A percentile compares a stretch with the other conserved stretches of the same genome.
Evolutionary conservation across 2,329 filamentous ascomycete species (phyloP).

Genomic region (Stagonosporopsis tanaceti): DNA sequence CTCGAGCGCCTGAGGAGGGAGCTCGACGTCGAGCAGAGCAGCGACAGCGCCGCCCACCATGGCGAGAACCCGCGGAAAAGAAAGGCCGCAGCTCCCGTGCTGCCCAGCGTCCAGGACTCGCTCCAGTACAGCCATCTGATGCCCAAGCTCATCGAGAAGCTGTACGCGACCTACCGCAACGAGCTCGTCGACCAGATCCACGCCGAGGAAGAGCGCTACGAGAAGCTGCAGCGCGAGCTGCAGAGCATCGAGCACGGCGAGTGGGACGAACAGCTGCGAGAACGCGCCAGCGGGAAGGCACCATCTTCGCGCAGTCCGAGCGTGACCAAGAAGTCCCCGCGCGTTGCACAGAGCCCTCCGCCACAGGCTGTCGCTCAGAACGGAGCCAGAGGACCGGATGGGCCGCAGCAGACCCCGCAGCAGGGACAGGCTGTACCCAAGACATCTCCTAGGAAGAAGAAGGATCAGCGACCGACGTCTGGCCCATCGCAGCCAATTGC

Average conservation of each 20-base stretch:
- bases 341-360: slow-evolving; percentile 21
- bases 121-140: slow-evolving; percentile 72
- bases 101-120: slow-evolving; percentile 72
- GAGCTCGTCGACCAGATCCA: slow-evolving; percentile 73
- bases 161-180: slow-evolving; percentile 79
- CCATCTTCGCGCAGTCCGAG: slow-evolving; percentile 36
- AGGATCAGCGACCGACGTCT: slow-evolving; percentile 27
- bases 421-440: slow-evolving; percentile 20
- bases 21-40: slow-evolving; percentile 47
- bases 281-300: slow-evolving; percentile 33
- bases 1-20: slow-evolving; percentile 79
- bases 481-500: slow-evolving; percentile 29
- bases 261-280: slow-evolving; percentile 56
- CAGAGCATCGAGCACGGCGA: slow-evolving; percentile 70
- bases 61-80: slow-evolving; percentile 70
- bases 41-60: slow-evolving; percentile 58
- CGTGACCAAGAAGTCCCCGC: slow-evolving; percentile 37
- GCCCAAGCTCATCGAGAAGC: slow-evolving; percentile 72
- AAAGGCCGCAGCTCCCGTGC: slow-evolving; percentile 66
- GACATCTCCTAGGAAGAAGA: slow-evolving; percentile 42
- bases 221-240: slow-evolving; percentile 72
- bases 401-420: slow-evolving; percentile 21
- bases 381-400: slow-evolving; percentile 14
- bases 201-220: slow-evolving; percentile 75
- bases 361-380: slow-evolving; percentile 21